Evolutionary conservation across 257 asterid species (phyloP).

Genomic region (Paulownia fortunei): DNA sequence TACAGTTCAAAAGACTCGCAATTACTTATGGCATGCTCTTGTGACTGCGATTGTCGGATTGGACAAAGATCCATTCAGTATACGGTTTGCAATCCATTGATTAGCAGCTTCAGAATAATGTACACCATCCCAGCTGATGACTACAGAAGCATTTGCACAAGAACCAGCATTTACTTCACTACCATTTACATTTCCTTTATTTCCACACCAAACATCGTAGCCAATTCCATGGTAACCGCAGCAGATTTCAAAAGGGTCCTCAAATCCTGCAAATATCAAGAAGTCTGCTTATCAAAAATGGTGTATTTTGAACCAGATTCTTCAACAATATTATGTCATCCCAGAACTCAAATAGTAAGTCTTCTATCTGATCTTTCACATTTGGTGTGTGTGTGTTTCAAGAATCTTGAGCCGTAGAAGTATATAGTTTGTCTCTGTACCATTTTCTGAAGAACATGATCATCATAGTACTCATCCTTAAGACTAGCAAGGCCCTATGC

Average conservation of each 20-base stretch:
- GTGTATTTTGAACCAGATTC: background rate
- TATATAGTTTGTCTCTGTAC: no score
- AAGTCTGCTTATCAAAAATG: background rate
- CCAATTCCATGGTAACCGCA: constrained; percentile 68
- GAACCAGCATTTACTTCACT: constrained; percentile 59
- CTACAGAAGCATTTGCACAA: constrained; percentile 53
- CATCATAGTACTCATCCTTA: no score
- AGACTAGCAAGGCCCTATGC: no score
- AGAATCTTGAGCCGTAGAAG: no score
- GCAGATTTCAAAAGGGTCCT: constrained; percentile 54
- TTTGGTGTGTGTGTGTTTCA: no score
- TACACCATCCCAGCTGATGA: constrained; percentile 88
- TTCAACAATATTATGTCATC: background rate
- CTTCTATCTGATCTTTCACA: no score
- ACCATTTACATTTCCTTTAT: constrained; percentile 56
- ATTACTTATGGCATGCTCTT: constrained; percentile 48
- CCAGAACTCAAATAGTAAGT: no score
- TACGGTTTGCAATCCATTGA: constrained; percentile 58
- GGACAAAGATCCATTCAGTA: constrained; percentile 54
- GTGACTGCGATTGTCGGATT: constrained; percentile 58
- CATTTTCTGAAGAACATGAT: no score
- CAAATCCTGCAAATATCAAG: constrained; percentile 54
- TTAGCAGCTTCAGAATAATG: constrained; percentile 81
- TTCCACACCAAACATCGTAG: constrained; percentile 68
- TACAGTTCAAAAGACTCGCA: background rate